Evolutionary conservation across 1,284 basidiomycete genomes (phyloP), one percentile per base, ranked within the genome.

Genomic region (Cryptococcus wingfieldii): DNA sequence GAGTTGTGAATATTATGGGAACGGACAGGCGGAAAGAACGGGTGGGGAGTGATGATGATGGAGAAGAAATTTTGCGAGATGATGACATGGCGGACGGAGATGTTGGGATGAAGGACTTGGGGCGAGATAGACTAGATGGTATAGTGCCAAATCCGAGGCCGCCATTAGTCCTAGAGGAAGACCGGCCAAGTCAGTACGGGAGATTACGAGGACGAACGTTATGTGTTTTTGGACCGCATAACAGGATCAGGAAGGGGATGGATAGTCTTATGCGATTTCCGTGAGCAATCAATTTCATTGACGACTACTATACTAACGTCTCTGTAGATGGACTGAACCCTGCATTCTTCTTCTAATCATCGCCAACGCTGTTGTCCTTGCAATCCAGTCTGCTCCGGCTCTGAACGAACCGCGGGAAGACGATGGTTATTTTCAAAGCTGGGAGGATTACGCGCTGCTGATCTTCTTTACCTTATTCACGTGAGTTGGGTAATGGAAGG

Each of bases 371-470:
- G 80, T 92, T 55, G 81, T 94, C 18, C 79, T 98, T 55, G 86
- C 89, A 6, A 82, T 90, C 16, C 93, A 98, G 77, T 84, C 89
- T 6, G 83, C 80, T 60, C 62, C 75, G 58, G 58, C 78, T 70
- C 63, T 83, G 69, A 71, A 83, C 80, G 51, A 76, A 59, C 66
- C 78, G 6, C 77, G 81, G 13, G 53, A 74, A 64, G 57, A 67
- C 34, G 74, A 76, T 38, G 90, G 89, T 6, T 97, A 89, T 77
- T 96, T 97, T 76, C 85, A 87, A 56, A 67, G 77, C 13, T 95
- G 93, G 90, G 88, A 92, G 66, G 93, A 98, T 74, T 86, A 84
- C 67, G 85, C 82, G 19, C 79, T 98, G 18, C 89, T 98, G 70
- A 82, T 69, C 37, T 78, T 98, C 55, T 98, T 98, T 75, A 77